Evolutionary conservation across 345 rosid species (phyloP).

Genomic region (Luvunga scandens): DNA sequence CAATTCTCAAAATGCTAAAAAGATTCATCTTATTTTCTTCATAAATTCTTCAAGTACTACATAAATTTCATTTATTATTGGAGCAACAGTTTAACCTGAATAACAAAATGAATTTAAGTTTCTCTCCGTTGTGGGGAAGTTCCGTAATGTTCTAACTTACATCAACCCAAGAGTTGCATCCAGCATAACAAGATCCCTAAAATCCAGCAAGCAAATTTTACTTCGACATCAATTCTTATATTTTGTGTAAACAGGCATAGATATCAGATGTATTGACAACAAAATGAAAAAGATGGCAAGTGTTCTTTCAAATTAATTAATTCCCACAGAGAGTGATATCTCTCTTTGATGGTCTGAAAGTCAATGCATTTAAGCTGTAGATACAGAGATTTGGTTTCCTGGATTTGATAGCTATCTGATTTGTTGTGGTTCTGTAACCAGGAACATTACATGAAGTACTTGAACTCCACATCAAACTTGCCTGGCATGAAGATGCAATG

Average conservation of each 20-base stretch:
- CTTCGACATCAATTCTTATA: slow-evolving; percentile 12
- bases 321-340: slow-evolving; percentile 55
- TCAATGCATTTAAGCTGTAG: slow-evolving; percentile 73
- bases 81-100: not conserved
- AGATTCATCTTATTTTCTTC: not conserved
- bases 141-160: no score
- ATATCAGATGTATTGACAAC: not conserved
- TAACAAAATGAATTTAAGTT: not conserved
- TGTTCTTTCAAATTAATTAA: not conserved
- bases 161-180: no score
- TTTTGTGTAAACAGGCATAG: not conserved
- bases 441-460: slow-evolving; percentile 71
- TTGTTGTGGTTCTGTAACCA: slow-evolving; percentile 69
- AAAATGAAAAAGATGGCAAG: not conserved
- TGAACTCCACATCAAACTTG: slow-evolving; percentile 61
- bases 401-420: slow-evolving; percentile 65
- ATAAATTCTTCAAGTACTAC: not conserved
- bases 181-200: no score
- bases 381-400: slow-evolving; percentile 65
- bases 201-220: not conserved
- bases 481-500: slow-evolving; percentile 67
- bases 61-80: not conserved
- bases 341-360: slow-evolving; percentile 68
- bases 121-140: not conserved
- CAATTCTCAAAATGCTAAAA: not conserved